Percentiles rank a stretch among this genome's conserved stretches.
phyloP scores from a whole-genome alignment of 345 rosid genomes.

The Lenwebbia sp. region DNA sequence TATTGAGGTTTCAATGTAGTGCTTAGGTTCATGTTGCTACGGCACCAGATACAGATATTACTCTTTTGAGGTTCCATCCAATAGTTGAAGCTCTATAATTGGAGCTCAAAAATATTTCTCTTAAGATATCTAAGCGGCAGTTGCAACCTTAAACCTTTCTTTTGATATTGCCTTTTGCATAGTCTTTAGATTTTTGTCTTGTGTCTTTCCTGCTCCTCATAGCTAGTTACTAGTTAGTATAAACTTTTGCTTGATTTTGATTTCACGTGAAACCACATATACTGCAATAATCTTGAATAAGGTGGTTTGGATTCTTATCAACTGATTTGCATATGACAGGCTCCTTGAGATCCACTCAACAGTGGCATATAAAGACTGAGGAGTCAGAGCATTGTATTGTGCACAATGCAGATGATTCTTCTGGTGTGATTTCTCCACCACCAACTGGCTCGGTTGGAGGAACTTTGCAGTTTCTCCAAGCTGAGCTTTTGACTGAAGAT shows the following conservation, averaged over 20 bases:
- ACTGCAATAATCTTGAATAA: not conserved
- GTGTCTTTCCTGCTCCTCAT: not conserved
- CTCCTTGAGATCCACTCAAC: not conserved
- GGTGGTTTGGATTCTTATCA: not conserved
- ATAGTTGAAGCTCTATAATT: not conserved
- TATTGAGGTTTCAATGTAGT: not conserved
- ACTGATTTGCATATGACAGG: not conserved
- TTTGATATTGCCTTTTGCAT: not conserved
- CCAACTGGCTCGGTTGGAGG: not conserved
- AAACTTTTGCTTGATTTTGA: not conserved
- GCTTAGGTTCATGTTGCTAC: not conserved
- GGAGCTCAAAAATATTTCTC: not conserved
- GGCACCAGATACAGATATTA: not conserved
- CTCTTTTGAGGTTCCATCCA: not conserved
- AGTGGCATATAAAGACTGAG: not conserved
- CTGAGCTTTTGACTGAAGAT: conserved; percentile 6
- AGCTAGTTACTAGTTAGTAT: not conserved
- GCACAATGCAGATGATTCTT: not conserved
- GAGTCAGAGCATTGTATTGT: not conserved
- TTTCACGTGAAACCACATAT: not conserved
- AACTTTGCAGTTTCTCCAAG: not conserved
- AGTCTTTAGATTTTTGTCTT: not conserved
- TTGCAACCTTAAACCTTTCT: not conserved
- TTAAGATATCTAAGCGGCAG: not conserved
- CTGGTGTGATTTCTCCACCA: not conserved